phyloP scores from a whole-genome alignment of 129 eudicot genomes.

The Escallonia herrerae region DNA sequence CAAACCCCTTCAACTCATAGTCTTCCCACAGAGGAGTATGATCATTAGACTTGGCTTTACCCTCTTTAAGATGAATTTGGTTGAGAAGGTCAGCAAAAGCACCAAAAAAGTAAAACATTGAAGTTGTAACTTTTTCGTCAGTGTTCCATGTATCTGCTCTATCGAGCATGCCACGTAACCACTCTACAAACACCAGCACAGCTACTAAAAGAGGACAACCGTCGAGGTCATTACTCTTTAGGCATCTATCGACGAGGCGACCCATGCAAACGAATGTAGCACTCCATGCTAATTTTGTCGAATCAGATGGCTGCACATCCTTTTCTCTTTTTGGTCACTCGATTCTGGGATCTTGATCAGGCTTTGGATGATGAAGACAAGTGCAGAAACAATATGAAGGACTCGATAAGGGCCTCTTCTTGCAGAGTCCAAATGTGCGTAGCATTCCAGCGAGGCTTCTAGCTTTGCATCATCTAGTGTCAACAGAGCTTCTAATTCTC shows the following conservation, averaged over 20 bases:
- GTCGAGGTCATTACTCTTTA: slow-evolving; percentile 18
- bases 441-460: slow-evolving; percentile 47
- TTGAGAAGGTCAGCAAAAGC: slow-evolving; percentile 61
- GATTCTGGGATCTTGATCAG: slow-evolving; percentile 24
- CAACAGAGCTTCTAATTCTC: slow-evolving; percentile 50
- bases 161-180: slow-evolving; percentile 55
- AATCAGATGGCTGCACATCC: slow-evolving; percentile 25
- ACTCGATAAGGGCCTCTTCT: slow-evolving; percentile 86
- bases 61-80: slow-evolving; percentile 26
- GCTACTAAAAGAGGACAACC: slow-evolving; percentile 52
- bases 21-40: slow-evolving; percentile 86
- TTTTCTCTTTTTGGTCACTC: slow-evolving; percentile 20
- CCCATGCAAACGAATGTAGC: slow-evolving; percentile 68
- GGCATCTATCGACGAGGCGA: slow-evolving; percentile 58
- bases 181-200: slow-evolving; percentile 68
- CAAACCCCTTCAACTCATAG: slow-evolving; percentile 71
- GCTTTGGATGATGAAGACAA: slow-evolving; percentile 50
- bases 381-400: slow-evolving; percentile 57
- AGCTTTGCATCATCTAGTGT: slow-evolving; percentile 43
- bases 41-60: slow-evolving; percentile 12
- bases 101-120: slow-evolving; percentile 59
- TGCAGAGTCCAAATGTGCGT: slow-evolving; percentile 49
- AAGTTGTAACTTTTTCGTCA: slow-evolving; percentile 51
- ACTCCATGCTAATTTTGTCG: slow-evolving; percentile 44
- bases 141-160: slow-evolving; percentile 25